These are phyloP conservation scores for Atkinsonella hypoxylon DNA, from an alignment of 2,329 filamentous ascomycete species.

Conservation along the genomic window DNA sequence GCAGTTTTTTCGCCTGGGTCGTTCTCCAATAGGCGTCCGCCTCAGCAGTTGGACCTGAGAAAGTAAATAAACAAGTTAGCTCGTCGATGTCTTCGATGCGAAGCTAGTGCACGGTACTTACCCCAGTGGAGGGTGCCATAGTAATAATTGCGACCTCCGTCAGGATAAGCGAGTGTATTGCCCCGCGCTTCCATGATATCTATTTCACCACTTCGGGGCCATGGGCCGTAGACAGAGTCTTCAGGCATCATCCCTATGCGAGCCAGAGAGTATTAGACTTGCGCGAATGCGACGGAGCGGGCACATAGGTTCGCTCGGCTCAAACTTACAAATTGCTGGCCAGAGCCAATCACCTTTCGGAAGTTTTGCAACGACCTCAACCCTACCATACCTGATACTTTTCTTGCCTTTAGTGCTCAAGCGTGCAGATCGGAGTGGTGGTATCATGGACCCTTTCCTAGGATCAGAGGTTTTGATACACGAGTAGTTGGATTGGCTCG, in stretches of 20 bases:
- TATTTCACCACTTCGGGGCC: constrained; percentile 41
- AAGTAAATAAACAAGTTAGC: background rate
- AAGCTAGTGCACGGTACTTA: constrained; percentile 5
- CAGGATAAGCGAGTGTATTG: constrained; percentile 21
- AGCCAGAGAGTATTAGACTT: background rate
- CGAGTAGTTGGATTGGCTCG: constrained; percentile 18
- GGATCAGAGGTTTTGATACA: constrained; percentile 31
- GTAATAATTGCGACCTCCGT: constrained; percentile 31
- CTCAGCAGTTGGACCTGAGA: constrained; percentile 12
- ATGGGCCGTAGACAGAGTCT: constrained; percentile 33
- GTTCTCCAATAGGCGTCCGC: constrained; percentile 24
- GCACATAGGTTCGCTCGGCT: background rate
- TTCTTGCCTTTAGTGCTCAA: constrained; percentile 24
- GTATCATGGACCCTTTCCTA: constrained; percentile 32
- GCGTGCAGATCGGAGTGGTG: constrained; percentile 36
- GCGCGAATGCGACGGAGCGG: background rate
- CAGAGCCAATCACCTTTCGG: constrained; percentile 44
- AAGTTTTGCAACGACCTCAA: constrained; percentile 42
- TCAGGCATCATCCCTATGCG: constrained; percentile 35
- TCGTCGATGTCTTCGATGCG: background rate
- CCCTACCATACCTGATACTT: constrained; percentile 16
- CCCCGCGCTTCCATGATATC: constrained; percentile 39
- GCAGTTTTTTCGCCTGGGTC: constrained; percentile 19
- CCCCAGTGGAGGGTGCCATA: constrained; percentile 38
- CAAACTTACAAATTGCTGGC: constrained; percentile 29